These are phyloP conservation scores for Pyrenochaeta sp. DNA, from an alignment of 2,329 filamentous ascomycete genomes.

Conservation along the genomic window DNA sequence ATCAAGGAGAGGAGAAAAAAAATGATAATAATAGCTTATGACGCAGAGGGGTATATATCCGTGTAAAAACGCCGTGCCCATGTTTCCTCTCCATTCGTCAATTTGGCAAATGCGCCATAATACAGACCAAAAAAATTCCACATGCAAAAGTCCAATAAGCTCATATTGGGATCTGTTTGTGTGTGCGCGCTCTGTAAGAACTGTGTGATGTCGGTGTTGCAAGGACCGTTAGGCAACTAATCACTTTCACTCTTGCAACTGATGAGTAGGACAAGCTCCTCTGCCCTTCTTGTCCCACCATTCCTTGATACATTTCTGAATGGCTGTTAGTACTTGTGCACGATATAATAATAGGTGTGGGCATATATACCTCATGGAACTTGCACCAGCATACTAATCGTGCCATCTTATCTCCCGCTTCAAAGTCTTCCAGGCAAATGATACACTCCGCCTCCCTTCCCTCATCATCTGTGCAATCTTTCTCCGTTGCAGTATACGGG, in stretches of 20 bases:
- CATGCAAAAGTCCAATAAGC: no score
- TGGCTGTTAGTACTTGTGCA: constrained; percentile 3
- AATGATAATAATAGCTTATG: no score
- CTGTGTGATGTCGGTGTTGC: no score
- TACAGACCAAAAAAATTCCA: no score
- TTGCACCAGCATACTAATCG: constrained; percentile 71
- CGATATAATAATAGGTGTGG: neutral
- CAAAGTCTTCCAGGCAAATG: constrained; percentile 72
- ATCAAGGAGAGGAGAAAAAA: no score
- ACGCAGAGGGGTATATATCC: no score
- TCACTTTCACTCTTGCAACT: constrained; percentile 46
- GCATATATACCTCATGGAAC: constrained; percentile 62
- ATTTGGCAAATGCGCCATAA: no score
- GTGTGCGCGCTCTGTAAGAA: no score
- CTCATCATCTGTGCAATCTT: constrained; percentile 67
- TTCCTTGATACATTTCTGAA: constrained; percentile 62
- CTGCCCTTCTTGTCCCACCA: constrained; percentile 67
- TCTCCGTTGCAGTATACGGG: constrained; percentile 67
- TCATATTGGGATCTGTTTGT: no score
- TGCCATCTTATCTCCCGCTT: constrained; percentile 66
- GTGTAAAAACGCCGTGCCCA: no score
- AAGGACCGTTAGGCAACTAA: no score
- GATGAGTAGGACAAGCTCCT: constrained; percentile 69
- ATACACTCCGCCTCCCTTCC: constrained; percentile 64
- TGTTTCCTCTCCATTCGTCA: no score